Evolutionary conservation across 805 yeast species (phyloP), one percentile per base, ranked within the genome.

Genomic region (Sungouiozyma ichnusensis): DNA sequence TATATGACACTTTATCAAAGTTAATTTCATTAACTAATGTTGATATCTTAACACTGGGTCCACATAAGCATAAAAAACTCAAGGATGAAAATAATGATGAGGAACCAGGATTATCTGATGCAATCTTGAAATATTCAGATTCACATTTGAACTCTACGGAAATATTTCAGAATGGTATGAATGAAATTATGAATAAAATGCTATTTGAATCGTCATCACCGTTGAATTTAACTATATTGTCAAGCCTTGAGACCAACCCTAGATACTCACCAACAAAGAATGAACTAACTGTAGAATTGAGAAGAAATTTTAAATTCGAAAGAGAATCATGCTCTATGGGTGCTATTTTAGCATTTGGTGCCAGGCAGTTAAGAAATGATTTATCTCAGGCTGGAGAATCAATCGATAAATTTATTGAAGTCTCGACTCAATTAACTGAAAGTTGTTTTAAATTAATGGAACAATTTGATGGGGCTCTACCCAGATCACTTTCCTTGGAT

Each of bases 251-350:
- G 19, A 33, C 43, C 18, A 44, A 44, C 33, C 33, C 46, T n/a
- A 20, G 40, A 13, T 48, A 43, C 34, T 47, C 50, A 13, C 54
- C 58, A 13, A 47, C 56, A 2, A 48, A 48, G 15, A 53, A 58
- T 37, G 57, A 52, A 37, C 37, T 53, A 5, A 40, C 48, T 16
- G 51, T 58, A 9, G 48, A 53, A 29, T 38, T 58, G 35, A 43
- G 53, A 29, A 59, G 62, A 39, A 55, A 60, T 16, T 47, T 62
- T 36, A 72, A 69, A 44, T 47, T 36, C 32, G 61, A 69, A 20
- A 77, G 73, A 46, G 57, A 73, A 37, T 54, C 72, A 5, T 77
- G 82, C 49, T 73, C 70, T 43, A 60, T 73, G 3, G 80, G 79
- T 14, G 75, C 79, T 2, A 73, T 72, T 68, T 62, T 71, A 50